Conservation (phyloP, 2,329 filamentous ascomycete genomes). For the Fusarium palustre region DNA sequence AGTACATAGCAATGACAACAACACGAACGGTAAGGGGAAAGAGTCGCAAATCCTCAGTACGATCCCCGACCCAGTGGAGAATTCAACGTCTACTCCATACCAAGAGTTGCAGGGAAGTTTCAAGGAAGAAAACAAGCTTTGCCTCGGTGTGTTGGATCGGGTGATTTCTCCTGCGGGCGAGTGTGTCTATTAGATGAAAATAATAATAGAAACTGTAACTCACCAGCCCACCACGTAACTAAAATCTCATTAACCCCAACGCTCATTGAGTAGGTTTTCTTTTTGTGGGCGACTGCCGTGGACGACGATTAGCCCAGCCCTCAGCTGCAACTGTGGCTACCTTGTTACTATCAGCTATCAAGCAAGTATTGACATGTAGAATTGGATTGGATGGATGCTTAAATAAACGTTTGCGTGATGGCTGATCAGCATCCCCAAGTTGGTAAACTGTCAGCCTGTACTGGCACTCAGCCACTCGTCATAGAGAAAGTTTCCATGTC, state of each 20-base stretch:
- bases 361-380: neutral
- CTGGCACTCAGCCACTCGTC: conserved; percentile 15
- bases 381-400: neutral
- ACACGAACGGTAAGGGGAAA: neutral
- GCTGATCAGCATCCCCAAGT: conserved; percentile 1
- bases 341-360: neutral
- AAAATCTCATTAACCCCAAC: conserved; percentile 3
- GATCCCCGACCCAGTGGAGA: conserved; percentile 34
- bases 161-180: conserved; percentile 12
- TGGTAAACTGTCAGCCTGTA: conserved; percentile 25
- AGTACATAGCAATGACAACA: conserved; percentile 11
- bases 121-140: conserved; percentile 34
- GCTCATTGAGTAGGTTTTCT: conserved; percentile 8
- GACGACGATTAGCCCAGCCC: conserved; percentile 27
- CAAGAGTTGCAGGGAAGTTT: conserved; percentile 30
- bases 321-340: conserved; percentile 24
- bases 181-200: neutral
- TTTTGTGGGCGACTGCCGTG: conserved; percentile 31
- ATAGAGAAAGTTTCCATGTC: conserved; percentile 4
- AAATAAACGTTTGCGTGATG: conserved; percentile 20
- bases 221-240: conserved; percentile 5
- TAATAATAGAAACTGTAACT: conserved; percentile 32
- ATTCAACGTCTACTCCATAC: conserved; percentile 29
- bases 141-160: conserved; percentile 30
- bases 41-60: conserved; percentile 5